Conservation (phyloP, 805 yeast genomes). For the Wickerhamiella brachini region DNA sequence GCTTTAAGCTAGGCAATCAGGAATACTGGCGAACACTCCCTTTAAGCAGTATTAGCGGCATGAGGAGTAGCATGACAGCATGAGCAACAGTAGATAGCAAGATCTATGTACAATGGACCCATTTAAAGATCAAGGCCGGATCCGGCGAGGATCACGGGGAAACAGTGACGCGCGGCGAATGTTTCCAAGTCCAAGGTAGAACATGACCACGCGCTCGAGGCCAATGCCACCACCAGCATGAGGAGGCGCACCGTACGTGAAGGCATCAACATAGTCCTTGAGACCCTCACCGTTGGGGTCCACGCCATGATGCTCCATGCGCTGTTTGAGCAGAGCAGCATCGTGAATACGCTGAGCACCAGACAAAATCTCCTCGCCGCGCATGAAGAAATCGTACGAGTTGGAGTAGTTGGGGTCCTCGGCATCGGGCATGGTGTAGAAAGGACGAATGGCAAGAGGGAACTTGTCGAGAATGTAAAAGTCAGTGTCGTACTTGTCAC, state of each 20-base stretch:
- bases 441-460: slow-evolving; percentile 94
- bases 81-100: no score
- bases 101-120: no score
- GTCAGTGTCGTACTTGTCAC: slow-evolving; percentile 92
- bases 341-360: slow-evolving; percentile 99
- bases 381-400: slow-evolving; percentile 98
- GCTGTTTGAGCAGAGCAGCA: slow-evolving; percentile 61
- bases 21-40: no score
- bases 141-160: slow-evolving; percentile 97
- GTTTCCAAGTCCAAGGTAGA: slow-evolving; percentile 90
- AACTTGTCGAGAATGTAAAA: slow-evolving; percentile 96
- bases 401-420: slow-evolving; percentile 85
- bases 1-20: no score
- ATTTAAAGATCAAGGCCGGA: no score
- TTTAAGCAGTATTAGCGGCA: no score
- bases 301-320: slow-evolving; percentile 74
- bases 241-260: slow-evolving; percentile 91
- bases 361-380: slow-evolving; percentile 98
- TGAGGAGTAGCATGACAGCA: no score
- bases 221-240: slow-evolving; percentile 99
- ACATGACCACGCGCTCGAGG: slow-evolving; percentile 96
- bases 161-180: slow-evolving; percentile 96
- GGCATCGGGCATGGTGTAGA: slow-evolving; percentile 98
- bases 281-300: slow-evolving; percentile 73
- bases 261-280: slow-evolving; percentile 83